Base-by-base conservation (phyloP, 768 basidiomycete genomes). In the Podaxis sp. region DNA sequence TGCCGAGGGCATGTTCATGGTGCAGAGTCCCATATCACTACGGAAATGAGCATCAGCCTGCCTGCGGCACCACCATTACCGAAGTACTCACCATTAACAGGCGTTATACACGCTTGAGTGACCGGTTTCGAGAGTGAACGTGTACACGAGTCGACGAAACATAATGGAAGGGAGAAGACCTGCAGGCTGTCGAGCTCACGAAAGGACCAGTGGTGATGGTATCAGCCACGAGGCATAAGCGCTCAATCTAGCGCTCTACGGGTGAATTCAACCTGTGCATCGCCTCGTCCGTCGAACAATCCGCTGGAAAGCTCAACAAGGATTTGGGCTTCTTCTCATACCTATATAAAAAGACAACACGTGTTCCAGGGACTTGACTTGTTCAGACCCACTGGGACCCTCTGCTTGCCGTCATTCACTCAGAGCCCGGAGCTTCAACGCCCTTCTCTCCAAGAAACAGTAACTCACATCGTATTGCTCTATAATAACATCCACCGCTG, bases 101-200 rank as follows among this genome's bases (percentile, higher is more conserved):
- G 38, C 24, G 36, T 3, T 25, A 36, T 50, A 51, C 57, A 51
- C 24, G 57, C 49, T 7, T 22, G 11, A 15, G 57, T 59, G 47
- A 50, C 27, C 5, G 22, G 36, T 22, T 50, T 51, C 47, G 49
- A 22, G 46, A 38, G 33, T 29, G 49, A 37, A 50, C 57, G 49
- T 40, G 19, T 25, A 36, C 49, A 59, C 15, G 57, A 59, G 49
- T 51, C 24, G 36, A 38, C 49, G 57, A 59, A 59, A 59, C 57
- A 38, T 24, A 22, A 22, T 54, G 29, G 36, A 41, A 40, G 33
- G n/a, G 13, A 9, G n/a, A 37, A 11, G 36, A 27, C 51, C 15
- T 27, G 22, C 36, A 55, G 36, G 12, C 51, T 24, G 33, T 33
- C 8, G 33, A 9, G 43, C 19, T 38, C 33, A 38, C 19, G 19